phyloP scores from a whole-genome alignment of 257 asterid genomes.

The Leptodermis oblonga region DNA sequence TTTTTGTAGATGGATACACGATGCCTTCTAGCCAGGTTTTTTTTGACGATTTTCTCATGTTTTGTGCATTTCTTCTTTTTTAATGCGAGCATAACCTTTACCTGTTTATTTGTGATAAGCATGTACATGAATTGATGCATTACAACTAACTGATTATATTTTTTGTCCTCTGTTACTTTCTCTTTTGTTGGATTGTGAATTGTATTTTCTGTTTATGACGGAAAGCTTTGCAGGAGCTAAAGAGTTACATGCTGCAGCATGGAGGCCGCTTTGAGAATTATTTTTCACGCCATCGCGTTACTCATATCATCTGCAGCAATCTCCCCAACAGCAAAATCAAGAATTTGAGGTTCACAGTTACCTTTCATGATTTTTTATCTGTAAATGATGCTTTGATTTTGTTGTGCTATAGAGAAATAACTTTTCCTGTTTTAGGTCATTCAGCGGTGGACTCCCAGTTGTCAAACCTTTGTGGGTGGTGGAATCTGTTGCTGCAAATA shows the following conservation, averaged over 20 bases:
- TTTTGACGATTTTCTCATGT: neutral
- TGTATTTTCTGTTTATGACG: neutral
- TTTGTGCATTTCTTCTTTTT: neutral
- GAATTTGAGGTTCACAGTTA: constrained; percentile 65
- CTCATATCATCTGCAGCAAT: constrained; percentile 91
- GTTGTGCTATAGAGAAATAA: constrained; percentile 16
- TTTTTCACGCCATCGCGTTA: constrained; percentile 77
- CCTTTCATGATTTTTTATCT: constrained; percentile 13
- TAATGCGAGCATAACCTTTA: neutral
- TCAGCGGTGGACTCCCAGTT: constrained; percentile 94
- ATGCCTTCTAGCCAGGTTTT: constrained; percentile 90
- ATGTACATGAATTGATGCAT: neutral
- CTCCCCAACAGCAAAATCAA: constrained; percentile 94
- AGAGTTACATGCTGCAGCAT: constrained; percentile 77
- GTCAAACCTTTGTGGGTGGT: constrained; percentile 90
- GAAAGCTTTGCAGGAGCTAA: constrained; percentile 61
- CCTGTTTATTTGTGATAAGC: neutral
- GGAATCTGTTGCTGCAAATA: constrained; percentile 80
- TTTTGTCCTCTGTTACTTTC: neutral
- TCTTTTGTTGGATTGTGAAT: neutral
- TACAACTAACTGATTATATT: neutral
- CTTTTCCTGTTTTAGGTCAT: constrained; percentile 50
- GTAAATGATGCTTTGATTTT: constrained; percentile 12
- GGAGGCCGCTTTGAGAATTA: constrained; percentile 92
- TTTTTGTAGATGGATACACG: constrained; percentile 96